phyloP scores from a whole-genome alignment of 2,329 filamentous ascomycete species.

The Epichloe brachyelytri region DNA sequence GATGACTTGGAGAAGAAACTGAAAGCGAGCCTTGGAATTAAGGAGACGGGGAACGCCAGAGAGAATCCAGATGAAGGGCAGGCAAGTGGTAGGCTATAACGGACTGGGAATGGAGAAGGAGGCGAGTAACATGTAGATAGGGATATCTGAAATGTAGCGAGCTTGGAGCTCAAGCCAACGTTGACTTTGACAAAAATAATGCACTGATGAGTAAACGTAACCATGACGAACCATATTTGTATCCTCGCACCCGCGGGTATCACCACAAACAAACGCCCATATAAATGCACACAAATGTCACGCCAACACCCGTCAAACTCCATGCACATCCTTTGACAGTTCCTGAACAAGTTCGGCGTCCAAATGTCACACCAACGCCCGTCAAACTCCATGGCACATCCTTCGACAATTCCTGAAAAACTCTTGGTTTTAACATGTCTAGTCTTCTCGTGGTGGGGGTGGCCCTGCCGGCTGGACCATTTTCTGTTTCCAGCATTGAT shows the following conservation, averaged over 20 bases:
- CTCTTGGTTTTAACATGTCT: constrained; percentile 10
- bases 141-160: not conserved
- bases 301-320: not conserved
- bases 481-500: constrained; percentile 32
- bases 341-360: not conserved
- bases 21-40: constrained; percentile 46
- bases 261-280: not conserved
- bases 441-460: constrained; percentile 43
- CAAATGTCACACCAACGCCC: not conserved
- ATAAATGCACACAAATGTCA: not conserved
- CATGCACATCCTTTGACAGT: not conserved
- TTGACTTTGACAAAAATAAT: not conserved
- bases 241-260: not conserved
- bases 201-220: not conserved
- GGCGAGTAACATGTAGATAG: not conserved
- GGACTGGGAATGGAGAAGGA: not conserved
- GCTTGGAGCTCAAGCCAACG: not conserved
- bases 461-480: constrained; percentile 52
- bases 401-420: not conserved
- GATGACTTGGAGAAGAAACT: constrained; percentile 48
- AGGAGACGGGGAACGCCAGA: constrained; percentile 12
- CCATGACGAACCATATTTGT: not conserved
- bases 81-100: constrained; percentile 2
- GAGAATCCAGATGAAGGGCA: constrained; percentile 13
- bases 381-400: not conserved